phyloP scores from a whole-genome alignment of 306 rosid genomes.

The Vicia faba region DNA sequence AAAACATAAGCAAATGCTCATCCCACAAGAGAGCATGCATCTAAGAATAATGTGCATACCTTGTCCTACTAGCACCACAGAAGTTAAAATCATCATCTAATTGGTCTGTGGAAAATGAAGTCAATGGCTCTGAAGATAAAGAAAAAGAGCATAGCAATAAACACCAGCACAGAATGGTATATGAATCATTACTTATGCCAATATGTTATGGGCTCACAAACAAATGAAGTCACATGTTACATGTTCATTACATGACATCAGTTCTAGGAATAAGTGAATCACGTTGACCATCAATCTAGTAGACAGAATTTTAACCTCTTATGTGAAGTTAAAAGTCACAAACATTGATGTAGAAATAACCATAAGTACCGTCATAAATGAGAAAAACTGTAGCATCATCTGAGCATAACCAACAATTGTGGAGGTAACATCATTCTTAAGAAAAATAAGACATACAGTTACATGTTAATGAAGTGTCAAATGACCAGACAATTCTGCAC shows the following conservation, averaged over 20 bases:
- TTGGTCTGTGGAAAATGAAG: conserved; percentile 48
- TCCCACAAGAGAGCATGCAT: conserved; percentile 4
- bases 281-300: conserved; percentile 21
- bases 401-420: conserved; percentile 7
- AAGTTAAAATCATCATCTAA: conserved; percentile 53
- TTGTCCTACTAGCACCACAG: conserved; percentile 41
- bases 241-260: conserved; percentile 21
- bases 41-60: conserved; percentile 51
- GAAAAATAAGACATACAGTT: conserved; percentile 14
- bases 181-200: conserved; percentile 22
- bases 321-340: conserved; percentile 15
- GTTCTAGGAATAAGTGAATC: conserved; percentile 28
- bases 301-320: conserved; percentile 1
- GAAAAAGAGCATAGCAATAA: conserved; percentile 32
- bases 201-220: conserved; percentile 15
- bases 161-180: conserved; percentile 29
- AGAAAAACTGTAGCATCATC: conserved; percentile 13
- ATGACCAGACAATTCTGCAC: conserved; percentile 33
- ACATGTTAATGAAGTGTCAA: conserved; percentile 25
- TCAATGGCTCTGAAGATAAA: conserved; percentile 50
- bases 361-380: not conserved
- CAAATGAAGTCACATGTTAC: conserved; percentile 14
- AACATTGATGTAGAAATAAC: conserved; percentile 23
- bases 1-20: conserved; percentile 34
- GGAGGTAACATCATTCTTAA: conserved; percentile 4